Percentiles rank a stretch among this genome's conserved stretches.
Conservation (phyloP, 495 filamentous ascomycete species). For the Penicillium alfredii region DNA sequence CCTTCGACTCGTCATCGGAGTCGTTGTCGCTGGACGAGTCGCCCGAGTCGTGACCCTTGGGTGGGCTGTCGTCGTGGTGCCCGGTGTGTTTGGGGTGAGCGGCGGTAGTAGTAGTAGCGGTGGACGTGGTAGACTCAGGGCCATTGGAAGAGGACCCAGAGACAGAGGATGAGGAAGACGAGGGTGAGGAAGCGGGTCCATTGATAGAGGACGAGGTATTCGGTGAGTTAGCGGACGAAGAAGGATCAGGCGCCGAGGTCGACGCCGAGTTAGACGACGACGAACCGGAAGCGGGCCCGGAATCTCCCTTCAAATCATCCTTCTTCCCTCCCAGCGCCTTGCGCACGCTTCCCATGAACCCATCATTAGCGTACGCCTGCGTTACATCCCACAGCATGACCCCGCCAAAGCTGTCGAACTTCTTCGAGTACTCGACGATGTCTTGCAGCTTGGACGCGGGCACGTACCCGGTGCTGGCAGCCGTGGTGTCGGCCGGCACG, state of each 20-base stretch:
- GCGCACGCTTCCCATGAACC: conserved; percentile 46
- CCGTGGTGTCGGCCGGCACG: conserved; percentile 53
- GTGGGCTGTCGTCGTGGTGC: not conserved
- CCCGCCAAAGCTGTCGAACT: conserved; percentile 58
- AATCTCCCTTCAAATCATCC: no score
- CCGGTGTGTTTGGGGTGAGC: not conserved
- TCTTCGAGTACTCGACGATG: conserved; percentile 47
- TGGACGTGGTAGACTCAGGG: conserved; percentile 5
- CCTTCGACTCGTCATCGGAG: not conserved
- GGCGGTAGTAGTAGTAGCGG: not conserved
- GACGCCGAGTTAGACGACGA: conserved; percentile 27
- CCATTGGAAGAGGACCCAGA: conserved; percentile 24
- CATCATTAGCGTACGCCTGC: conserved; percentile 53
- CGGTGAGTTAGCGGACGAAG: conserved; percentile 28
- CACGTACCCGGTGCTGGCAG: conserved; percentile 56
- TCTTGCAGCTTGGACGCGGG: conserved; percentile 35
- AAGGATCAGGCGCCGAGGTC: conserved; percentile 22
- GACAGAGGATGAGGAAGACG: conserved; percentile 26
- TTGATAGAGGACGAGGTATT: conserved; percentile 22
- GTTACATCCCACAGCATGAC: conserved; percentile 70
- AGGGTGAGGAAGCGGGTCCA: conserved; percentile 24
- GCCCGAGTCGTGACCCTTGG: not conserved
- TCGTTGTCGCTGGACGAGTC: not conserved
- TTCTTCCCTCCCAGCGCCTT: conserved; percentile 21
- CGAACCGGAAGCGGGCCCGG: conserved; percentile 26